Evolutionary conservation across 2,329 filamentous ascomycete species (phyloP).

Genomic region (Trichoderma asperellum): DNA sequence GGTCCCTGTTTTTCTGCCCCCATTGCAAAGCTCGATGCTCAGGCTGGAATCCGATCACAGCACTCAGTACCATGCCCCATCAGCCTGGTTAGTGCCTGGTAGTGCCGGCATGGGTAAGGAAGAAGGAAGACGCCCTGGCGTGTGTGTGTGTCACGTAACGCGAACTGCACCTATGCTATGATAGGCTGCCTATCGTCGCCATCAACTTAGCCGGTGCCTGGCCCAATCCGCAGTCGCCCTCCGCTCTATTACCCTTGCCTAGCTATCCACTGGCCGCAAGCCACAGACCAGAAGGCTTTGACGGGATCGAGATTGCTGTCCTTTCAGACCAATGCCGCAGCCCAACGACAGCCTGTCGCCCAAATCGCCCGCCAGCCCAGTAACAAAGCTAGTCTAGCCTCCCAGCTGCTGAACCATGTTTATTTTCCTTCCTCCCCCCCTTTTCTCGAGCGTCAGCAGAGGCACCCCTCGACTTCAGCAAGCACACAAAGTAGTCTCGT

Average conservation of each 20-base stretch:
- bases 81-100: conserved; percentile 14
- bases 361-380: background rate
- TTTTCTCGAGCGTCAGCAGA: conserved; percentile 11
- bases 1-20: background rate
- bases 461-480: background rate
- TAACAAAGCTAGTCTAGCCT: conserved; percentile 17
- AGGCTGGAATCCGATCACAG: conserved; percentile 40
- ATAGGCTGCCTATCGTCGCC: conserved; percentile 14
- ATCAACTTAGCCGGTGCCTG: conserved; percentile 25
- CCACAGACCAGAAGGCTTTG: conserved; percentile 29
- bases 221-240: conserved; percentile 24
- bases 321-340: conserved; percentile 25
- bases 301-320: conserved; percentile 39
- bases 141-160: conserved; percentile 28
- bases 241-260: conserved; percentile 21
- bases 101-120: conserved; percentile 36
- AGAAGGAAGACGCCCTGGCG: conserved; percentile 35
- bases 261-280: conserved; percentile 23
- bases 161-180: conserved; percentile 23
- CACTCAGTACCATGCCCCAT: background rate
- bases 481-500: background rate
- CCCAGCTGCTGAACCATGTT: conserved; percentile 21
- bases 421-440: background rate
- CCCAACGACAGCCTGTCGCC: conserved; percentile 17
- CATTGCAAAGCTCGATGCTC: conserved; percentile 34